These are phyloP conservation scores for Pseudogymnoascus verrucosus DNA, from an alignment of 2,329 filamentous ascomycete genomes.

Conservation along the genomic window DNA sequence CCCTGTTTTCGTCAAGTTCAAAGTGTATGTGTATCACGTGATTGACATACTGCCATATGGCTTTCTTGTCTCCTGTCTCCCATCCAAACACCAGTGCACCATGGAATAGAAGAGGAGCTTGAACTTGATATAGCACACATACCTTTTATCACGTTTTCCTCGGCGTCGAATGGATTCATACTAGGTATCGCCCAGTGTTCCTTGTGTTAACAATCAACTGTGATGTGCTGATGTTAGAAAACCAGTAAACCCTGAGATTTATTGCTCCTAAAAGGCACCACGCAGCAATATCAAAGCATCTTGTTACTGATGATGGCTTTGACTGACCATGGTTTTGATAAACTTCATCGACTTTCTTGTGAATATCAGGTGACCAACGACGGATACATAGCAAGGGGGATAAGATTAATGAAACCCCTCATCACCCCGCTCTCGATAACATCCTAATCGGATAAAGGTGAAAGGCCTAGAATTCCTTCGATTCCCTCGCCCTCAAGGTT, in stretches of 20 bases:
- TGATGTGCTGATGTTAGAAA: not conserved
- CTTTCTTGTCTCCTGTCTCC: not conserved
- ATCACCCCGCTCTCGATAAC: slow-evolving; percentile 7
- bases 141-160: not conserved
- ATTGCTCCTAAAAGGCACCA: not conserved
- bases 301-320: not conserved
- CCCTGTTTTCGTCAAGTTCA: not conserved
- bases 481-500: not conserved
- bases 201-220: not conserved
- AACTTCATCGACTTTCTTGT: not conserved
- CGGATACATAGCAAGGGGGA: not conserved
- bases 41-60: not conserved
- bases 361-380: not conserved
- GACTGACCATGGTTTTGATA: not conserved
- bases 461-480: not conserved
- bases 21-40: not conserved
- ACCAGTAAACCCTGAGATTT: not conserved
- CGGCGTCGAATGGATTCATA: not conserved
- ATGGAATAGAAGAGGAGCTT: not conserved
- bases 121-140: not conserved
- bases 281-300: not conserved
- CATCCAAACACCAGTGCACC: not conserved
- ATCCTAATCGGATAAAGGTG: slow-evolving; percentile 7
- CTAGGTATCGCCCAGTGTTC: not conserved
- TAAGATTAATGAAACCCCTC: not conserved